These are phyloP conservation scores for Sporothrix luriei DNA, from an alignment of 2,329 filamentous ascomycete genomes.

Conservation along the genomic window DNA sequence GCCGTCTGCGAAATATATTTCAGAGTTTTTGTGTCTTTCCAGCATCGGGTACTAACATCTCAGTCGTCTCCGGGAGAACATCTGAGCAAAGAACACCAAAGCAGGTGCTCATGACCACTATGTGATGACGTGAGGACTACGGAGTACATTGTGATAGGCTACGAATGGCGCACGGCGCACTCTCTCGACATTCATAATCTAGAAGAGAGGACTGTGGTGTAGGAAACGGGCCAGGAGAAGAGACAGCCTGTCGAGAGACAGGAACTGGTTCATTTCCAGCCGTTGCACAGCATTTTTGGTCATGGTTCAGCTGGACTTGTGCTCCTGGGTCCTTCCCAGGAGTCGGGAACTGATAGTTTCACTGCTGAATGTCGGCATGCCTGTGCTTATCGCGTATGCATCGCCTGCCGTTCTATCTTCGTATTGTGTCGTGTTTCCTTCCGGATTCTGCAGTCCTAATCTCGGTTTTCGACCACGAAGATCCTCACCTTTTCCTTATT, in stretches of 20 bases:
- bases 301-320: background rate
- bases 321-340: background rate
- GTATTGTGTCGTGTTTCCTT: background rate
- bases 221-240: background rate
- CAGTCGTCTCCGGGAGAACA: background rate
- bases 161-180: background rate
- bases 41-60: background rate
- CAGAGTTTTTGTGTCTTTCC: background rate
- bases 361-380: background rate
- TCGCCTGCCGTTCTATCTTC: background rate
- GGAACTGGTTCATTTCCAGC: no score
- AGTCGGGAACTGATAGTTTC: constrained; percentile 15
- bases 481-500: background rate
- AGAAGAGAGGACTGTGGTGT: no score
- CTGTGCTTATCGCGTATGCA: background rate
- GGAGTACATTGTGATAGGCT: background rate
- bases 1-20: background rate
- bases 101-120: no score
- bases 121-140: background rate
- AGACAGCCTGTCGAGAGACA: background rate
- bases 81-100: background rate
- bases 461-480: background rate
- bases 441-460: background rate
- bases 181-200: no score
- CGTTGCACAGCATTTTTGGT: background rate